Evolutionary conservation across 2,329 filamentous ascomycete genomes (phyloP).

Genomic region (Colletotrichum cordylinicola): DNA sequence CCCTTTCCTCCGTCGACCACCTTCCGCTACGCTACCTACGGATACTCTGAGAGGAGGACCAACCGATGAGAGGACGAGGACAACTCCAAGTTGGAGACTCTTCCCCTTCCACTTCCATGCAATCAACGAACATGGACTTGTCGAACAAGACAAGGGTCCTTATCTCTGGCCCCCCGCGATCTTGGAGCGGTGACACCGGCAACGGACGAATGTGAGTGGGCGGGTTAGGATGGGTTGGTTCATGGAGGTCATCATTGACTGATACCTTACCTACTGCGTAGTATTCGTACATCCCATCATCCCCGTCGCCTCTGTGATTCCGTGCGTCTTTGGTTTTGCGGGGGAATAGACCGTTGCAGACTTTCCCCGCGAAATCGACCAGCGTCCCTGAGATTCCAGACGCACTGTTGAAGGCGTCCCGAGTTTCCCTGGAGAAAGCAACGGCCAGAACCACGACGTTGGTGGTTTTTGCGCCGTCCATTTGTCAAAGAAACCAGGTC

Average conservation of each 20-base stretch:
- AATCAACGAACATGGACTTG: not conserved
- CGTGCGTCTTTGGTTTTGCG: conserved; percentile 14
- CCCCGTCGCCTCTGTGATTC: conserved; percentile 7
- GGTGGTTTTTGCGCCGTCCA: not conserved
- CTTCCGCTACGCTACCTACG: too few relatives aligned
- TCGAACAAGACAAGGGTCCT: conserved; percentile 7
- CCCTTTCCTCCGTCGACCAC: not conserved
- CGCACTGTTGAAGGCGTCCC: not conserved
- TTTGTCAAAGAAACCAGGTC: conserved; percentile 17
- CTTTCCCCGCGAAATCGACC: conserved; percentile 18
- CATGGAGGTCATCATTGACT: not conserved
- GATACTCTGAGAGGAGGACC: too few relatives aligned
- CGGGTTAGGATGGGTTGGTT: not conserved
- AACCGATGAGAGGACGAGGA: not conserved
- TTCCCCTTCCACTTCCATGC: not conserved
- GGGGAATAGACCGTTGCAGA: conserved; percentile 19
- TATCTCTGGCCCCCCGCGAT: conserved; percentile 21
- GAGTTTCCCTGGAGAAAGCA: not conserved
- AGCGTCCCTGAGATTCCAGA: conserved; percentile 13
- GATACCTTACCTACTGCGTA: too few relatives aligned
- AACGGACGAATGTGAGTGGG: not conserved
- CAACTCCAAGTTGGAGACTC: not conserved
- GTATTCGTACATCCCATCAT: too few relatives aligned
- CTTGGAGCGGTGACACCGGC: conserved; percentile 19
- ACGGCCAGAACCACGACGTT: not conserved